phyloP scores from a whole-genome alignment of 169 alveolate species.

The Plasmodium chabaudi region DNA sequence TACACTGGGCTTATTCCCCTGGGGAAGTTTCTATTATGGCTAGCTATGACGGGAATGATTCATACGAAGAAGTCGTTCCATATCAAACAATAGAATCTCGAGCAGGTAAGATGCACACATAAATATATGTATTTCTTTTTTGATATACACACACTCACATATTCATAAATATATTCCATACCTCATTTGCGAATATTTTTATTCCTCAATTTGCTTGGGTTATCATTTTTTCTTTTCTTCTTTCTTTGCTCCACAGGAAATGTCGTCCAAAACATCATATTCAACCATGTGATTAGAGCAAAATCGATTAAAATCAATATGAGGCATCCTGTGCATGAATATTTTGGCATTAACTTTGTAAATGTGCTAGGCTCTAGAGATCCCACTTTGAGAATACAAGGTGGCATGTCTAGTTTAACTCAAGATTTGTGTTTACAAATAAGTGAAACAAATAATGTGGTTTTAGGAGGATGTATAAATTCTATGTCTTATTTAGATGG shows the following conservation, averaged over 20 bases:
- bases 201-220: background rate
- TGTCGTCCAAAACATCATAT: conserved; percentile 80
- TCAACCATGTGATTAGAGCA: conserved; percentile 82
- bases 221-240: background rate
- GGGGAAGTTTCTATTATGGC: conserved; percentile 80
- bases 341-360: conserved; percentile 89
- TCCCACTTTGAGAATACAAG: conserved; percentile 89
- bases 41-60: conserved; percentile 78
- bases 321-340: conserved; percentile 87
- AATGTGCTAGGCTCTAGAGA: conserved; percentile 87
- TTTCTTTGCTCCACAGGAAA: conserved; percentile 55
- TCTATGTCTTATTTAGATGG: conserved; percentile 82
- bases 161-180: no score
- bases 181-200: background rate
- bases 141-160: background rate
- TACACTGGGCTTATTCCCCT: conserved; percentile 75
- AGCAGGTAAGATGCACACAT: conserved; percentile 23
- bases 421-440: conserved; percentile 86
- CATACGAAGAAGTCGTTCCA: conserved; percentile 84
- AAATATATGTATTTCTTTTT: background rate
- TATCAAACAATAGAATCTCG: conserved; percentile 80
- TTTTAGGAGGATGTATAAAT: conserved; percentile 83
- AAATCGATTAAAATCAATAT: conserved; percentile 85
- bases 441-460: conserved; percentile 84
- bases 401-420: conserved; percentile 89